Evolutionary conservation across 2,329 filamentous ascomycete species (phyloP), one percentile per base, ranked within the genome.

Genomic region (Sordariomycetes sp.): DNA sequence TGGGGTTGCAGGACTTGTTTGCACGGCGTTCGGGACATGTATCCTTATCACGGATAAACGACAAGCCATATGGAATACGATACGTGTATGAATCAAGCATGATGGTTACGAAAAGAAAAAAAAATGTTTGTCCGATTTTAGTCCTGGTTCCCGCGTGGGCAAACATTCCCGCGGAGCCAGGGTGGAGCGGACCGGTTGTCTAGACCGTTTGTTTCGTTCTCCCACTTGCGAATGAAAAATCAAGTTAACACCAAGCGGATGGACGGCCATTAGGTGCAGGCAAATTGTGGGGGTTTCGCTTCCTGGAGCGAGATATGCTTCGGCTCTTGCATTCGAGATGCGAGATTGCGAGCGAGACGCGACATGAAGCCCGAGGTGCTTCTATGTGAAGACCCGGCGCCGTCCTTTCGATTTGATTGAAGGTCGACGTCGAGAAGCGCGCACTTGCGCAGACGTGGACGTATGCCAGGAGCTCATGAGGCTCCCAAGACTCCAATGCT

Each of bases 121-220:
- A 54, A 61, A 58, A 76, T 82, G 77, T 84, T 66, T 77, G 78
- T 79, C 79, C 77, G 74, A 73, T 76, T 76, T 76, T 83, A 84
- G 80, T 84, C 80, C 80, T 74, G 75, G 70, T 78, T 77, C 77
- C 56, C 54, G 59, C 62, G 60, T 15, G 25, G 28, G 15, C 20
- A 52, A 32, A 3, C n/a, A n/a, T 32, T 52, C 78, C 75, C 72
- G 76, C 79, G 74, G 71, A 73, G 77, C 72, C 79, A 80, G 80
- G 80, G 80, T 83, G 80, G 80, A 84, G 76, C 72, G 76, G 79
- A 81, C 79, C 67, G 80, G 80, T 78, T 83, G 80, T 84, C 80
- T 82, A 82, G 80, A 78, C 80, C 80, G 12, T 69, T 76, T 69
- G 70, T 72, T 66, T 82, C 76, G 65, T 75, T 82, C 78, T 83